Conservation (phyloP, 2,329 filamentous ascomycete species). For the Colletotrichum lentis region DNA sequence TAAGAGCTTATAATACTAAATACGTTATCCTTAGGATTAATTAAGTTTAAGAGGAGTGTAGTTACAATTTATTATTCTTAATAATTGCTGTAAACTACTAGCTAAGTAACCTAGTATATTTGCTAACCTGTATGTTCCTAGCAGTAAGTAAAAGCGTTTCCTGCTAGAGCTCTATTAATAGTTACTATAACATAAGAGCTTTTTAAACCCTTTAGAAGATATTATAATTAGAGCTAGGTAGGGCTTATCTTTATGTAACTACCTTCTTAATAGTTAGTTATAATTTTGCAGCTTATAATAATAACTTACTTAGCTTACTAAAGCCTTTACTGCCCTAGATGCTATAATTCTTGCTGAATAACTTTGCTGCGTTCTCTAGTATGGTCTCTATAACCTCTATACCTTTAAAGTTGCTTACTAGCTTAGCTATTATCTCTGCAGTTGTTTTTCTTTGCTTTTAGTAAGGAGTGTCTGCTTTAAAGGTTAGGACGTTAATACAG, state of each 20-base stretch:
- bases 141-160: slow-evolving; percentile 49
- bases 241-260: slow-evolving; percentile 37
- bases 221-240: slow-evolving; percentile 48
- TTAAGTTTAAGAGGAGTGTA: slow-evolving; percentile 46
- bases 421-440: not conserved
- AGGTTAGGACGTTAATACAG: not conserved
- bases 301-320: not conserved
- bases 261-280: slow-evolving; percentile 28
- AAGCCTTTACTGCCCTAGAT: slow-evolving; percentile 39
- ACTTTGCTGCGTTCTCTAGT: slow-evolving; percentile 47
- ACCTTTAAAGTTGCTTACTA: slow-evolving; percentile 1
- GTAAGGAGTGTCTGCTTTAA: not conserved
- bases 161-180: slow-evolving; percentile 46
- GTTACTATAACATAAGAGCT: slow-evolving; percentile 46
- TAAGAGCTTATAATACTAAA: slow-evolving; percentile 53
- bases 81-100: slow-evolving; percentile 49
- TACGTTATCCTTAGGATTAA: slow-evolving; percentile 44
- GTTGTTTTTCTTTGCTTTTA: slow-evolving; percentile 1
- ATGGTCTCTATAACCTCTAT: slow-evolving; percentile 48
- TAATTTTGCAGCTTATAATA: not conserved
- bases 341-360: slow-evolving; percentile 52
- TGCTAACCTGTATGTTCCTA: slow-evolving; percentile 45
- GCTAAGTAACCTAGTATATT: slow-evolving; percentile 53
- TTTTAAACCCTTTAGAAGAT: slow-evolving; percentile 41
- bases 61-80: slow-evolving; percentile 49